These are phyloP conservation scores for Pestalotiopsis sp. DNA, from an alignment of 2,329 filamentous ascomycete genomes.

Conservation along the genomic window DNA sequence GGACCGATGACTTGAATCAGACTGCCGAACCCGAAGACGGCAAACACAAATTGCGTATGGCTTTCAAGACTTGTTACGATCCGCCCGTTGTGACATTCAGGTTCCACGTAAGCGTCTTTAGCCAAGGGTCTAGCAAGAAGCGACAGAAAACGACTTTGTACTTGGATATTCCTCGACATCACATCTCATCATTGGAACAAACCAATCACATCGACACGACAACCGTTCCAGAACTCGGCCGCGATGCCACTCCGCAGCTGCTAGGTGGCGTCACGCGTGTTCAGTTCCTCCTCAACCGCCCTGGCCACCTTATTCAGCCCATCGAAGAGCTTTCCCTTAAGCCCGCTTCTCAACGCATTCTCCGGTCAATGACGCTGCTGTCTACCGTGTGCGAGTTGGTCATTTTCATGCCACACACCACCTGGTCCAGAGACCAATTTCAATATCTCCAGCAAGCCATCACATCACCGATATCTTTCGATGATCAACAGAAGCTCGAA, in stretches of 20 bases:
- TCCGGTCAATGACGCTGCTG: neutral
- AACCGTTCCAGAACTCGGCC: conserved; percentile 11
- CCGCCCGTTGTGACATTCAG: conserved; percentile 13
- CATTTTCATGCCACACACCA: conserved; percentile 13
- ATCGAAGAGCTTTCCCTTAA: conserved; percentile 12
- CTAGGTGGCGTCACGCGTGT: conserved; percentile 9
- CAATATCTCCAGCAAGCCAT: conserved; percentile 9
- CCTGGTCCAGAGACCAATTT: conserved; percentile 11
- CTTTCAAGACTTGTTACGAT: conserved; percentile 11
- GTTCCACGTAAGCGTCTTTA: conserved; percentile 11
- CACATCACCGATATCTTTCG: conserved; percentile 3
- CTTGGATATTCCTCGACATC: conserved; percentile 12
- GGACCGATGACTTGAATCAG: neutral
- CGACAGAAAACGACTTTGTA: conserved; percentile 11
- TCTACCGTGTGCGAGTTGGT: conserved; percentile 7
- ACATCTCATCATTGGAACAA: conserved; percentile 15
- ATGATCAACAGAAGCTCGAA: conserved; percentile 7
- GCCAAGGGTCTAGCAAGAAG: conserved; percentile 12
- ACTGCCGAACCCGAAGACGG: neutral
- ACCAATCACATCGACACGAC: conserved; percentile 8
- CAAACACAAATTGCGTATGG: conserved; percentile 8
- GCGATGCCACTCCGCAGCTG: neutral
- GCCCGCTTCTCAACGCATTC: conserved; percentile 10
- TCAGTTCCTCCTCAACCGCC: conserved; percentile 11
- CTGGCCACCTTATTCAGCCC: conserved; percentile 13